Conservation (phyloP, 2,329 filamentous ascomycete genomes). For the Trichoderma sp. region DNA sequence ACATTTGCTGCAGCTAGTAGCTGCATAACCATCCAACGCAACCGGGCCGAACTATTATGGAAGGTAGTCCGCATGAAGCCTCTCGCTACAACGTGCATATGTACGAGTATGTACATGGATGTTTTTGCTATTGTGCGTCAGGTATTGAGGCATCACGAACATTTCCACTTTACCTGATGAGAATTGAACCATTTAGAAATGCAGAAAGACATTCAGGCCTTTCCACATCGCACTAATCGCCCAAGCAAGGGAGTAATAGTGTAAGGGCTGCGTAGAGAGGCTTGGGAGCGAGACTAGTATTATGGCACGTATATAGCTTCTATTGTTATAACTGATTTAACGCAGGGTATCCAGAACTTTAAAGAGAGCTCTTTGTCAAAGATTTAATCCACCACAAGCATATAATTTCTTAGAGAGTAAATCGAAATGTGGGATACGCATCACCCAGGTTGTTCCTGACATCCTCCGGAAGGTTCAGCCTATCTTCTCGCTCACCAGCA, state of each 20-base stretch:
- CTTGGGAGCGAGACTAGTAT: neutral
- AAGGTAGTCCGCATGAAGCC: neutral
- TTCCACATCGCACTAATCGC: neutral
- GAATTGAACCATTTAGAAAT: neutral
- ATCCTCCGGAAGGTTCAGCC: constrained; percentile 33
- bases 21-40: neutral
- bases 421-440: constrained; percentile 40
- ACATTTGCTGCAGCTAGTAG: neutral
- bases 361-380: neutral
- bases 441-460: constrained; percentile 39
- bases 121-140: neutral
- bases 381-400: neutral
- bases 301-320: neutral
- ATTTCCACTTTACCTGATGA: neutral
- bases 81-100: neutral
- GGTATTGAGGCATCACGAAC: neutral
- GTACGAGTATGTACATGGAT: neutral
- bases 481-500: constrained; percentile 34
- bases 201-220: neutral
- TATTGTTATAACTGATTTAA: too few relatives aligned
- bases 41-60: neutral
- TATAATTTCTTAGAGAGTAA: constrained; percentile 29
- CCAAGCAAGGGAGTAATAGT: neutral
- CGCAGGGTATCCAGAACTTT: neutral
- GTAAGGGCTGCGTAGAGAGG: neutral